A percentile compares a stretch with the other conserved stretches of the same genome.
phyloP scores from a whole-genome alignment of 108 stramenopile species.

The Aureococcus anophagefferens region DNA sequence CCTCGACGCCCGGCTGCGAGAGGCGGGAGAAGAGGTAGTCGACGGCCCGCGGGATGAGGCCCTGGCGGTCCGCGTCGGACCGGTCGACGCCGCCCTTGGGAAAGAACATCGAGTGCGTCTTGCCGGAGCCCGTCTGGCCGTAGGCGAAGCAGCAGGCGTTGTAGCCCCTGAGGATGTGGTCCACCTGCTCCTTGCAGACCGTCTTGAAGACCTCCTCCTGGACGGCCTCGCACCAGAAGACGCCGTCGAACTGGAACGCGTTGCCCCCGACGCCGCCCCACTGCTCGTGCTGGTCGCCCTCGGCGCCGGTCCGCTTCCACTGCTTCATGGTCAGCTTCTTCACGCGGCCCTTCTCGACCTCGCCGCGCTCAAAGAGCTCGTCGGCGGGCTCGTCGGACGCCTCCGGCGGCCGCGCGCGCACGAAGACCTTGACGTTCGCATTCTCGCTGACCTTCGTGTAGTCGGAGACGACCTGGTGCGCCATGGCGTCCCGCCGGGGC shows the following conservation, averaged over 20 bases:
- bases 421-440: constrained; percentile 26
- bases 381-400: constrained; percentile 31
- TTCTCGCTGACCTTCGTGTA: constrained; percentile 40
- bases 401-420: constrained; percentile 41
- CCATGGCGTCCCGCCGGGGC: no score
- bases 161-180: constrained; percentile 40
- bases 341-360: not conserved
- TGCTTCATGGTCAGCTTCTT: constrained; percentile 10
- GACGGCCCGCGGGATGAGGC: constrained; percentile 44
- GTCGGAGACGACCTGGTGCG: constrained; percentile 40
- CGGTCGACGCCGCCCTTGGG: not conserved
- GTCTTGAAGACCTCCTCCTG: constrained; percentile 38
- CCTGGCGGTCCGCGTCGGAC: constrained; percentile 14
- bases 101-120: constrained; percentile 9
- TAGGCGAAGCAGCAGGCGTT: constrained; percentile 55
- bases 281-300: not conserved
- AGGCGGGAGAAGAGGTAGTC: constrained; percentile 31
- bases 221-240: constrained; percentile 37
- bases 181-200: constrained; percentile 25
- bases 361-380: constrained; percentile 15
- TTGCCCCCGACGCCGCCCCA: constrained; percentile 21
- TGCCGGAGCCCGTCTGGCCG: constrained; percentile 46
- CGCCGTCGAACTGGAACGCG: constrained; percentile 36
- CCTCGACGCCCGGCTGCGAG: not conserved
- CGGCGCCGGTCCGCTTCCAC: not conserved